phyloP scores from a whole-genome alignment of 371 early-diverging fungal genomes.

The Spiromyces aspiralis region DNA sequence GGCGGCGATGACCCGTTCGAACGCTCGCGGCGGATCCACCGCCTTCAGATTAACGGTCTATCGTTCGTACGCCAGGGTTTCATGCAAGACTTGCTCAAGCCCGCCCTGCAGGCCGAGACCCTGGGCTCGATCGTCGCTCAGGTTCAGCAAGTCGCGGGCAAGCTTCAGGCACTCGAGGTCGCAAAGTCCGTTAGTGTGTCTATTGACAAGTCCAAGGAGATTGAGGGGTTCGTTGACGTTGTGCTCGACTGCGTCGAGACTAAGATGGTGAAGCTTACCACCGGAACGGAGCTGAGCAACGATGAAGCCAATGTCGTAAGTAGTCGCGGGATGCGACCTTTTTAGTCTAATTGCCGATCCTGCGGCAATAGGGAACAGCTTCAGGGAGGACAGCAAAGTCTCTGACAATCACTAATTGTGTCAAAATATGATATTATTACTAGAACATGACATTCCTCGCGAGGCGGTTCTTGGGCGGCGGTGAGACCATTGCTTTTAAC shows the following conservation, averaged over 20 bases:
- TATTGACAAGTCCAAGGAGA: slow-evolving; percentile 32
- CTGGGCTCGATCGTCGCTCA: not conserved
- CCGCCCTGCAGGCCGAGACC: not conserved
- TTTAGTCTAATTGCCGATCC: no score
- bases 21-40: not conserved
- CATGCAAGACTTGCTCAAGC: not conserved
- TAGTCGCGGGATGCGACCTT: slow-evolving; percentile 3
- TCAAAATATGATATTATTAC: no score
- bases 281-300: slow-evolving; percentile 68
- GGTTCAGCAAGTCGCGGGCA: slow-evolving; percentile 41
- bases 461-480: no score
- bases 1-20: not conserved
- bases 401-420: no score
- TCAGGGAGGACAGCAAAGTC: no score
- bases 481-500: slow-evolving; percentile 52
- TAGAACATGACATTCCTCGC: no score
- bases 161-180: slow-evolving; percentile 50
- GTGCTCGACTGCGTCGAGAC: slow-evolving; percentile 49
- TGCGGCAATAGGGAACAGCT: no score
- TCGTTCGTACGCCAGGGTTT: not conserved
- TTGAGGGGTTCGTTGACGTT: slow-evolving; percentile 36
- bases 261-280: slow-evolving; percentile 48
- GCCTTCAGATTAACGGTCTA: not conserved
- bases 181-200: slow-evolving; percentile 48
- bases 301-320: slow-evolving; percentile 45